Conservation (phyloP, 768 basidiomycete species). For the Tricholoma terreum region DNA sequence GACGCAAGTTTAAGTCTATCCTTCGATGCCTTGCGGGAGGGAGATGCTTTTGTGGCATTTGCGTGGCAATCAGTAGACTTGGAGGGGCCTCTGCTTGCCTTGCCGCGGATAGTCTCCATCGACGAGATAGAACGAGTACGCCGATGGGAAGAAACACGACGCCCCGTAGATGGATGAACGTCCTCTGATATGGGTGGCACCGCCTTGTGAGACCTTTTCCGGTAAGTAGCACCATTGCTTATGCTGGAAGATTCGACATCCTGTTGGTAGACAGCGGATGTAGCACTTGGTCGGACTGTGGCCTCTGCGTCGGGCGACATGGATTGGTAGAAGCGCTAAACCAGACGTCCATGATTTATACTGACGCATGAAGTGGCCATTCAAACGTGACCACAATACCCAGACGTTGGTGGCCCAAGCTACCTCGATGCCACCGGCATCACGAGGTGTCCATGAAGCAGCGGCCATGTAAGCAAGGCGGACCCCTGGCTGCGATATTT, state of each 20-base stretch:
- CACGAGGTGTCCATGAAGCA: not conserved
- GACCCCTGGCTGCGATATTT: not conserved
- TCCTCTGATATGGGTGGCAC: not conserved
- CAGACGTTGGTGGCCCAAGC: not conserved
- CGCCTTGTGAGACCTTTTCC: not conserved
- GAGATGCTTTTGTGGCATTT: not conserved
- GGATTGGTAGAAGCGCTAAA: too few species aligned
- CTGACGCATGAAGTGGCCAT: not conserved
- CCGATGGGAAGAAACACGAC: not conserved
- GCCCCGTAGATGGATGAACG: not conserved
- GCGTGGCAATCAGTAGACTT: not conserved
- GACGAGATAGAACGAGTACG: not conserved
- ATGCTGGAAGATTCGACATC: not conserved
- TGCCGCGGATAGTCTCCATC: not conserved
- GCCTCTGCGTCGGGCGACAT: not conserved
- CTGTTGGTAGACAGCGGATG: too few species aligned
- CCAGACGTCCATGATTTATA: not conserved
- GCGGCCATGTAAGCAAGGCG: not conserved
- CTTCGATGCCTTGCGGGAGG: not conserved
- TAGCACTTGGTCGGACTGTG: not conserved
- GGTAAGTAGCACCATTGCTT: not conserved
- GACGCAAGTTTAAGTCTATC: not conserved
- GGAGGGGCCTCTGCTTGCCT: not conserved
- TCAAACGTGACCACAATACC: not conserved
- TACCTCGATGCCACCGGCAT: not conserved